Percentiles rank a stretch among this genome's conserved stretches.
Conservation (phyloP, 768 basidiomycete species). For the Boletus sensibilis region DNA sequence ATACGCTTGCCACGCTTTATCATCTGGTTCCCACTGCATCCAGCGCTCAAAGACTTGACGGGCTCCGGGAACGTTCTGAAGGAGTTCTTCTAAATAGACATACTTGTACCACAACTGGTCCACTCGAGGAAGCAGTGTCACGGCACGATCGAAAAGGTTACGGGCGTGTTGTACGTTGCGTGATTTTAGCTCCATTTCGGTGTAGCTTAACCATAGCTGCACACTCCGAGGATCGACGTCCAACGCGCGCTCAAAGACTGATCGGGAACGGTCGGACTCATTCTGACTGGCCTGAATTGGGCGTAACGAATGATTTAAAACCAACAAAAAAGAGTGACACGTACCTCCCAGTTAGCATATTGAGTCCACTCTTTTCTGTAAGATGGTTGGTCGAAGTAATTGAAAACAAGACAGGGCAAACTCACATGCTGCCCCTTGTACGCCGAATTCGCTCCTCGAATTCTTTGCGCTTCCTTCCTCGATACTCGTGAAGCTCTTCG, state of each 20-base stretch:
- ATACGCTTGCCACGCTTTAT: conserved; percentile 99
- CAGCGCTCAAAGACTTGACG: conserved; percentile 98
- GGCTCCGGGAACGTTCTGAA: conserved; percentile 94
- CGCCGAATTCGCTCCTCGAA: conserved; percentile 87
- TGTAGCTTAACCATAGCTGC: conserved; percentile 91
- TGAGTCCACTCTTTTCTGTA: conserved; percentile 82
- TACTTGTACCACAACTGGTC: conserved; percentile 99
- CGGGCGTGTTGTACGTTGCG: conserved; percentile 97
- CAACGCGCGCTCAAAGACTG: conserved; percentile 94
- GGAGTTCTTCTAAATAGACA: conserved; percentile 95
- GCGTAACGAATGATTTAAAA: not conserved
- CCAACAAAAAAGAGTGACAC: conserved; percentile 11
- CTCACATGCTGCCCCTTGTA: conserved; percentile 78
- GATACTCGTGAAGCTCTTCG: conserved; percentile 87
- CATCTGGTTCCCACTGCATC: conserved; percentile 99
- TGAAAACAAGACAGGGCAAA: conserved; percentile 3
- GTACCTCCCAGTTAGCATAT: conserved; percentile 83
- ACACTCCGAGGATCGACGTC: conserved; percentile 91
- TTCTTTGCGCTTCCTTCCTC: conserved; percentile 88
- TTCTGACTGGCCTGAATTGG: conserved; percentile 80
- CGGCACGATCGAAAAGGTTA: conserved; percentile 95
- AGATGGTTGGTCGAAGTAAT: not conserved
- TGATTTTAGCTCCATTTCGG: conserved; percentile 97
- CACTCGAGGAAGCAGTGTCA: conserved; percentile 92
- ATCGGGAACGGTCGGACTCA: conserved; percentile 91